phyloP scores from a whole-genome alignment of 164 flowering plant species.

The Piper betle region DNA sequence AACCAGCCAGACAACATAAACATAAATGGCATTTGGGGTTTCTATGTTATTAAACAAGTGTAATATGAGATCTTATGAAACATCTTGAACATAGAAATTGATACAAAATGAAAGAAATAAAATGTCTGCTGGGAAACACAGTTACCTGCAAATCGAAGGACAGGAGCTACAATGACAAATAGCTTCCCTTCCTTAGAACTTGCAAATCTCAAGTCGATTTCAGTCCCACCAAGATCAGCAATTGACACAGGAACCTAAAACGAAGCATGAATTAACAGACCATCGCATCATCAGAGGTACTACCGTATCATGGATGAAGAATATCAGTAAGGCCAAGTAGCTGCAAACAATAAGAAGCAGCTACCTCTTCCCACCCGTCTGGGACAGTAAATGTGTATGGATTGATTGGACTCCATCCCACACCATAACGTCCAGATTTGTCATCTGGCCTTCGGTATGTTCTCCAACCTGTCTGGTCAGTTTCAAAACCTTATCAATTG shows the following conservation, averaged over 20 bases:
- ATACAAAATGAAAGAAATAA: background rate
- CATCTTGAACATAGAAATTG: background rate
- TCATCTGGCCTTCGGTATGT: constrained; percentile 92
- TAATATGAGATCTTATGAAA: too few relatives aligned
- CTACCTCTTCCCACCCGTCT: constrained; percentile 82
- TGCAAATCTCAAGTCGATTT: constrained; percentile 86
- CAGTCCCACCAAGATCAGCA: constrained; percentile 95
- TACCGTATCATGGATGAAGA: too few relatives aligned
- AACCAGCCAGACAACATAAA: too few relatives aligned
- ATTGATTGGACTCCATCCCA: constrained; percentile 98
- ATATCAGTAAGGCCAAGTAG: background rate
- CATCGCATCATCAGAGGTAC: too few relatives aligned
- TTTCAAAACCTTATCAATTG: constrained; percentile 1
- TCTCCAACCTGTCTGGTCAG: constrained; percentile 99
- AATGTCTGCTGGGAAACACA: background rate
- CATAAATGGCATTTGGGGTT: too few relatives aligned
- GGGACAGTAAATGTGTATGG: constrained; percentile 77
- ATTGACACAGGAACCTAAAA: constrained; percentile 88
- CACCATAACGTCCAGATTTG: constrained; percentile 97
- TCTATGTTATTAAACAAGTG: too few relatives aligned
- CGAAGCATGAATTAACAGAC: background rate
- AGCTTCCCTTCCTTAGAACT: constrained; percentile 68
- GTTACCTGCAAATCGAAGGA: constrained; percentile 67
- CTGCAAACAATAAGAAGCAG: background rate
- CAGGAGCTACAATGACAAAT: constrained; percentile 87